Evolutionary conservation across 192 early-diverging fungal species (phyloP).

Genomic region (Coemansia sp.): DNA sequence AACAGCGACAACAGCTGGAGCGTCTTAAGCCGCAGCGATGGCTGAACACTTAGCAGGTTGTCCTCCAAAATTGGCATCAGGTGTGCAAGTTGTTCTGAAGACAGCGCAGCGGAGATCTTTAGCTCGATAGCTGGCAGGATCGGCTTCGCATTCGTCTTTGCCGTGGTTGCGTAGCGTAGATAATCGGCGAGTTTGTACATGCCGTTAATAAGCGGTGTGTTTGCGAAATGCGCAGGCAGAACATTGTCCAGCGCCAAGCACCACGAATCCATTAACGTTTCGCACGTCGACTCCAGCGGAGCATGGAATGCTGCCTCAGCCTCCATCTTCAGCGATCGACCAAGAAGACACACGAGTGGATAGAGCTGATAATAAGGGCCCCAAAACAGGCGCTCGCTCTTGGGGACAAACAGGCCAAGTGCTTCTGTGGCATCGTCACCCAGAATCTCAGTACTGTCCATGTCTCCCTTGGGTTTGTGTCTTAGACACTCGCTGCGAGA

Average conservation of each 20-base stretch:
- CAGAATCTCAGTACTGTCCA: slow-evolving; percentile 1
- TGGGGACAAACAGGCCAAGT: slow-evolving; percentile 25
- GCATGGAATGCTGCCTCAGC: slow-evolving; percentile 16
- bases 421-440: slow-evolving; percentile 25
- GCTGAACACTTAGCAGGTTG: slow-evolving; percentile 41
- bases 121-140: slow-evolving; percentile 1
- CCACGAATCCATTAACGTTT: slow-evolving; percentile 26
- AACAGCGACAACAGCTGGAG: slow-evolving; percentile 69
- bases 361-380: slow-evolving; percentile 37
- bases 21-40: slow-evolving; percentile 60
- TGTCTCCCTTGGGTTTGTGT: background rate
- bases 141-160: slow-evolving; percentile 2
- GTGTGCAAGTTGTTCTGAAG: slow-evolving; percentile 21
- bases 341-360: slow-evolving; percentile 40
- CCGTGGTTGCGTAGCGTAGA: slow-evolving; percentile 11
- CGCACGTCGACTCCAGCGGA: background rate
- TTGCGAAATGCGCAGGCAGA: slow-evolving; percentile 22
- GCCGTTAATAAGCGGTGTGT: slow-evolving; percentile 30
- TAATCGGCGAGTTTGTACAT: slow-evolving; percentile 25
- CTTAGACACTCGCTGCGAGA: slow-evolving; percentile 12
- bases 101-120: slow-evolving; percentile 21
- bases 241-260: slow-evolving; percentile 10
- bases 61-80: slow-evolving; percentile 29
- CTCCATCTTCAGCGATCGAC: slow-evolving; percentile 30
- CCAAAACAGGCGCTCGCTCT: slow-evolving; percentile 34